Evolutionary conservation across 225 moss, liverwort and hornwort species (phyloP).

Genomic region (Takakia lepidozioides): DNA sequence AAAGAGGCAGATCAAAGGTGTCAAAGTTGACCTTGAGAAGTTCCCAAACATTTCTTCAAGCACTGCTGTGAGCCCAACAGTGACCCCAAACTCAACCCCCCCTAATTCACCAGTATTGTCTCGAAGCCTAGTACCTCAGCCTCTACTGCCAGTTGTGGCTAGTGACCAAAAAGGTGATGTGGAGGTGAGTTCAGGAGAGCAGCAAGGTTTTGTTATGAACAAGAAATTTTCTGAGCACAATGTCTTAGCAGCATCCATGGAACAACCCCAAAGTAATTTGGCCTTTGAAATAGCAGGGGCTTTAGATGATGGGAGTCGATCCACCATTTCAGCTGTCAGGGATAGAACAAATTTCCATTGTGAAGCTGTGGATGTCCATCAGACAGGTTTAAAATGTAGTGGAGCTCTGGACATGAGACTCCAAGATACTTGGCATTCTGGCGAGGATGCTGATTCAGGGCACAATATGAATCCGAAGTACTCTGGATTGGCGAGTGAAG

Average conservation of each 20-base stretch:
- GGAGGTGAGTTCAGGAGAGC: neutral
- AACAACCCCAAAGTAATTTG: neutral
- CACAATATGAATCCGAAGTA: conserved; percentile 10
- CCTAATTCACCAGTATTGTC: conserved; percentile 10
- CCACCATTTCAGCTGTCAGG: neutral
- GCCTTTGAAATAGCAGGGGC: neutral
- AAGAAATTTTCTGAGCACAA: conserved; percentile 2
- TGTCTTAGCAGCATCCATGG: conserved; percentile 1
- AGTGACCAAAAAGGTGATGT: neutral
- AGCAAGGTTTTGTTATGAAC: neutral
- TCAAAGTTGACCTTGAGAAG: conserved; percentile 1
- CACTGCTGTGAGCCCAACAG: neutral
- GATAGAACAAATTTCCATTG: neutral
- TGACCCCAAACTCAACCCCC: conserved; percentile 7
- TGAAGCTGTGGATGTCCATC: neutral
- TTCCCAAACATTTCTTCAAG: conserved; percentile 1
- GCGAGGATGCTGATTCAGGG: conserved; percentile 7
- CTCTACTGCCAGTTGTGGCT: neutral
- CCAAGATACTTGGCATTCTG: neutral
- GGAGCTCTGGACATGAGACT: neutral
- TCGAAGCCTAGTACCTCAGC: conserved; percentile 7
- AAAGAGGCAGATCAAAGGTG: neutral
- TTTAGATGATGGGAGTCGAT: neutral
- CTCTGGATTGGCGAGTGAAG: conserved; percentile 4
- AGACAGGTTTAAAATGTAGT: neutral